Conservation (phyloP, 2,329 filamentous ascomycete genomes). For the Penicillium sp. region DNA sequence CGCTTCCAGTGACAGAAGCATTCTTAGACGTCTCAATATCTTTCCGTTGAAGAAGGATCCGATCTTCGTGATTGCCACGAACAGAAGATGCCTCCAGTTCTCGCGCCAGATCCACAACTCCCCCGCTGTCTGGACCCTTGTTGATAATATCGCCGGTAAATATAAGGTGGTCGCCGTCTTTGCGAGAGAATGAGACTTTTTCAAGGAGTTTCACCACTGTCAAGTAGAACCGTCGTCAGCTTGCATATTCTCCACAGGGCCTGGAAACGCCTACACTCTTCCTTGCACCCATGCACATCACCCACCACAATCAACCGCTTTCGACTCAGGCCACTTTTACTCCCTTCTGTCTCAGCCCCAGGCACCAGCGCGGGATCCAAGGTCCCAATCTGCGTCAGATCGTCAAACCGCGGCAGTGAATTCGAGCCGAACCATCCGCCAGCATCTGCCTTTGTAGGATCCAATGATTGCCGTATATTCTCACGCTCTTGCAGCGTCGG, state of each 20-base stretch:
- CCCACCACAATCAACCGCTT: conserved; percentile 74
- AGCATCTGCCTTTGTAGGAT: conserved; percentile 23
- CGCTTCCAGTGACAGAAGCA: conserved; percentile 4
- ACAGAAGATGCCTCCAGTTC: conserved; percentile 71
- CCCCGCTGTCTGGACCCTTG: conserved; percentile 78
- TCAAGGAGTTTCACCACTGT: conserved; percentile 56
- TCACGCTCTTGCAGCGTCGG: conserved; percentile 32
- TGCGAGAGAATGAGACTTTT: conserved; percentile 57
- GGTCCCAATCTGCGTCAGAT: conserved; percentile 48
- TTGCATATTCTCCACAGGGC: background rate
- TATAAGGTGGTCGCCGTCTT: conserved; percentile 65
- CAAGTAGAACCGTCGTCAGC: background rate
- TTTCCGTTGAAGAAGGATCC: conserved; percentile 63
- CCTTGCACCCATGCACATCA: conserved; percentile 84
- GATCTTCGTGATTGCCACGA: conserved; percentile 89
- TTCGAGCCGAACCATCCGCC: conserved; percentile 47
- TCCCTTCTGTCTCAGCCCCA: conserved; percentile 15
- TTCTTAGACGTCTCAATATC: conserved; percentile 34
- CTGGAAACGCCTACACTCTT: conserved; percentile 49
- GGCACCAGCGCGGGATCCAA: conserved; percentile 48
- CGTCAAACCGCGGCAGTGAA: conserved; percentile 44
- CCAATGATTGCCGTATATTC: conserved; percentile 29
- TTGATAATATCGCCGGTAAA: conserved; percentile 73
- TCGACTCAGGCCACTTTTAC: conserved; percentile 18
- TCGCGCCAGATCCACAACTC: conserved; percentile 71